Base-by-base conservation (phyloP, 768 basidiomycete genomes). In the Dictyophora rubrovolvata region DNA sequence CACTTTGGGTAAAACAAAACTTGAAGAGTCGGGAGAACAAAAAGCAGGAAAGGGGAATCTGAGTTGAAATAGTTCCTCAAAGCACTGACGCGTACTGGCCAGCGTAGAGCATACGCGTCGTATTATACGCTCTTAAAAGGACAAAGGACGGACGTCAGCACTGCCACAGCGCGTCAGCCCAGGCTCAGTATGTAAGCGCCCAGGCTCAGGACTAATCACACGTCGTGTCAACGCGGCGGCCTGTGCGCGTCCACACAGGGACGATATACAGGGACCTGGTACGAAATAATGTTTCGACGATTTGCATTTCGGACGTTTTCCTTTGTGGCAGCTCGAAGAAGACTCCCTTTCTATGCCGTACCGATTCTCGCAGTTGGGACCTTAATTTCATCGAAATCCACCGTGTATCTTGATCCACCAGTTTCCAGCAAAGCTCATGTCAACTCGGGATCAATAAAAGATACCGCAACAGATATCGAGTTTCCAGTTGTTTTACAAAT, bases 391-490 rank as follows among this genome's bases (percentile, higher is more conserved):
- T 60, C 73, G 23, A 63, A 68, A 37, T 66, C 65, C 33, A 67
- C 67, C 48, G 64, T 82, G 11, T 71, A 79, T 60, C 74, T 81
- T 16, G 82, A 85, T 62, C 69, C 75, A 3, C 74, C 76, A 23
- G 59, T 51, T 17, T 48, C 54, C 36, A 17, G 57, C 33, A 55
- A 28, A 46, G 62, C n/a, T 16, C 53, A 11, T 42, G 20, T 37
- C 20, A 48, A 16, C 23, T 22, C 22, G 18, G 51, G 46, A 21
- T 17, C 42, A 22, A 35, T 50, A 42, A 64, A 86, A 89, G 89
- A 92, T 66, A 81, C 85, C 48, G 87, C 81, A 20, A 89, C 87
- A 1, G 82, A 81, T 7, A 82, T 91, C 63, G 72, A 76, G 60
- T 92, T 91, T 66, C 89, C 89, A 2, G 84, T 75, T 48, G 77